phyloP scores from a whole-genome alignment of 352 stramenopile species.

The Pythium phragmitis region DNA sequence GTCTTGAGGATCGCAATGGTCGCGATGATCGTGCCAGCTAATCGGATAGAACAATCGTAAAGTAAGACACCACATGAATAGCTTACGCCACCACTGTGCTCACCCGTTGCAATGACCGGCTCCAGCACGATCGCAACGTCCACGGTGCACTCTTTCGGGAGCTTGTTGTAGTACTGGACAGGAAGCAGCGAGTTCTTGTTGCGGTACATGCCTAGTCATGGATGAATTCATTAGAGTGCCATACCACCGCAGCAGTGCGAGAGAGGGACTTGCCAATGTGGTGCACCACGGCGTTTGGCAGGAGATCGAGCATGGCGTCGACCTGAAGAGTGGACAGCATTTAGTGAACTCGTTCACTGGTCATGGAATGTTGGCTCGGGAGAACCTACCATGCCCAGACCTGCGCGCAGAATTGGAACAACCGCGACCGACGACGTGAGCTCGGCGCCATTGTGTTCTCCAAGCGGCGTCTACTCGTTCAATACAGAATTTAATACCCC shows the following conservation, averaged over 20 bases:
- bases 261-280: constrained; percentile 87
- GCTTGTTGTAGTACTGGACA: constrained; percentile 99
- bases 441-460: constrained; percentile 80
- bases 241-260: not conserved
- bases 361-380: not conserved
- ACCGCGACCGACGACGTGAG: constrained; percentile 91
- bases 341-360: not conserved
- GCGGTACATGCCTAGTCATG: constrained; percentile 76
- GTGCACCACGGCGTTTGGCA: constrained; percentile 95
- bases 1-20: constrained; percentile 96
- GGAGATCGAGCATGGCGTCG: constrained; percentile 95
- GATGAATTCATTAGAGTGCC: not conserved
- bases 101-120: constrained; percentile 94
- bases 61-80: not conserved
- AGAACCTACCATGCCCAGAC: constrained; percentile 78
- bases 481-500: not conserved
- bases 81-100: not conserved
- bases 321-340: constrained; percentile 64
- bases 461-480: constrained; percentile 63
- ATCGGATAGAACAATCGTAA: not conserved
- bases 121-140: constrained; percentile 96
- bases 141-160: constrained; percentile 92
- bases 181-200: constrained; percentile 91
- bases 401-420: constrained; percentile 95
- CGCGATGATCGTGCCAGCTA: constrained; percentile 91